These are phyloP conservation scores for Cavenderia fasciculata DNA, from an alignment of 78 protist species.

Conservation along the genomic window DNA sequence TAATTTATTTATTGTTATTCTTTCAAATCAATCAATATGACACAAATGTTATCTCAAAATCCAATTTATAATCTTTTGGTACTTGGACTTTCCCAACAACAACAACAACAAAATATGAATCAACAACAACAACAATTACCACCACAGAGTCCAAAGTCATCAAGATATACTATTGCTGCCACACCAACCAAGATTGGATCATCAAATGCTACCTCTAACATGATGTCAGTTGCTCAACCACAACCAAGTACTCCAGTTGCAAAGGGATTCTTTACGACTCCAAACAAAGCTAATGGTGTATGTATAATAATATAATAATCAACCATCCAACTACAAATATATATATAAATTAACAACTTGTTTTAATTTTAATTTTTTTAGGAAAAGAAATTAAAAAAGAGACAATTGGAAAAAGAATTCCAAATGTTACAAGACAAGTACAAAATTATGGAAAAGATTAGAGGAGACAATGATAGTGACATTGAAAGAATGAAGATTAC, in stretches of 20 bases:
- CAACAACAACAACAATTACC: conserved; percentile 5
- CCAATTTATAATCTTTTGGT: conserved; percentile 51
- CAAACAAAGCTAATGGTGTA: no score
- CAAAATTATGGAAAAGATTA: conserved; percentile 50
- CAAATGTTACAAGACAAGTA: conserved; percentile 49
- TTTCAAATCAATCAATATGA: neutral
- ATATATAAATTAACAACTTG: no score
- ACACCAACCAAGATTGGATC: conserved; percentile 50
- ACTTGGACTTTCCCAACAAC: conserved; percentile 29
- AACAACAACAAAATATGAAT: neutral
- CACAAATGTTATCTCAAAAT: conserved; percentile 48
- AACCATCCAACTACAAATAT: no score
- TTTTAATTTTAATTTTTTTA: no score
- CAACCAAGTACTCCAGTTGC: conserved; percentile 38
- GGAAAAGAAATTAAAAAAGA: conserved; percentile 62
- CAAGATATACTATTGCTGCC: conserved; percentile 64
- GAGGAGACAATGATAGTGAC: conserved; percentile 34
- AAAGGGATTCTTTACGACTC: neutral
- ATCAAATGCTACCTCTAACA: neutral
- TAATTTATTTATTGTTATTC: neutral
- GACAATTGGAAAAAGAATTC: conserved; percentile 51
- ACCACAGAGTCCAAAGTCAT: conserved; percentile 67
- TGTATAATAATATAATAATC: no score
- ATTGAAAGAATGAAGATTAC: conserved; percentile 20
- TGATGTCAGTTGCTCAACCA: conserved; percentile 38